Percentiles rank a stretch among this genome's conserved stretches.
These are phyloP conservation scores for Dissoconium aciculare DNA, from an alignment of 2,329 filamentous ascomycete genomes.

Conservation along the genomic window DNA sequence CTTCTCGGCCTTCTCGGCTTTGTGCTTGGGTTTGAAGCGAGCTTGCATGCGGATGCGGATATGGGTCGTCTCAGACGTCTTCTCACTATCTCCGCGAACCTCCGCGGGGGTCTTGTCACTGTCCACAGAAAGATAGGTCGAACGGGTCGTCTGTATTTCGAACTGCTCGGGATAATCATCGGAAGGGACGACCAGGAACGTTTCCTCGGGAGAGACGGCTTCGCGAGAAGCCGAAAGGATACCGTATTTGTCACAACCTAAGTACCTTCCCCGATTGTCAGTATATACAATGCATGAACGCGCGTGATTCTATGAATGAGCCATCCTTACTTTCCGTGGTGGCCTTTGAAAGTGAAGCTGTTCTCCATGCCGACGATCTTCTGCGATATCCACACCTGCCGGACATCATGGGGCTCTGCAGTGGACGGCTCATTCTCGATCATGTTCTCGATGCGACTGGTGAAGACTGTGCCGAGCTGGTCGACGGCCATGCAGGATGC, in stretches of 20 bases:
- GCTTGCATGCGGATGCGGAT: slow-evolving; percentile 86
- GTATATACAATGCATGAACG: too few species aligned
- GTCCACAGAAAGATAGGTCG: slow-evolving; percentile 52
- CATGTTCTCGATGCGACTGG: slow-evolving; percentile 70
- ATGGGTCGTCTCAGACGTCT: slow-evolving; percentile 53
- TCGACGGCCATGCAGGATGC: slow-evolving; percentile 72
- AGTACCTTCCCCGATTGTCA: slow-evolving; percentile 44
- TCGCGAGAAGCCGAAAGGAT: slow-evolving; percentile 61
- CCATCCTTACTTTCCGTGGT: slow-evolving; percentile 56
- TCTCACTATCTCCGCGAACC: slow-evolving; percentile 60
- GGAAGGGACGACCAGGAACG: slow-evolving; percentile 42
- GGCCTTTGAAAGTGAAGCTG: slow-evolving; percentile 66
- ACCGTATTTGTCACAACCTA: slow-evolving; percentile 74
- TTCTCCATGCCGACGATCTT: slow-evolving; percentile 66
- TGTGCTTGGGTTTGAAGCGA: slow-evolving; percentile 72
- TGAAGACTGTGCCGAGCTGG: slow-evolving; percentile 71
- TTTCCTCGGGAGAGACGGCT: slow-evolving; percentile 72
- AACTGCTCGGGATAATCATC: slow-evolving; percentile 12
- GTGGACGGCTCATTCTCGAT: slow-evolving; percentile 68
- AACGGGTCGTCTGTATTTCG: slow-evolving; percentile 33
- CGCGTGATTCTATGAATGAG: too few species aligned
- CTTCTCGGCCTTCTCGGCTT: slow-evolving; percentile 68
- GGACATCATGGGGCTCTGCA: slow-evolving; percentile 86
- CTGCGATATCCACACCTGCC: slow-evolving; percentile 89
- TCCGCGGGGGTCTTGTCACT: slow-evolving; percentile 39